Conservation (phyloP, 768 basidiomycete genomes). For the Suillus variegatus region DNA sequence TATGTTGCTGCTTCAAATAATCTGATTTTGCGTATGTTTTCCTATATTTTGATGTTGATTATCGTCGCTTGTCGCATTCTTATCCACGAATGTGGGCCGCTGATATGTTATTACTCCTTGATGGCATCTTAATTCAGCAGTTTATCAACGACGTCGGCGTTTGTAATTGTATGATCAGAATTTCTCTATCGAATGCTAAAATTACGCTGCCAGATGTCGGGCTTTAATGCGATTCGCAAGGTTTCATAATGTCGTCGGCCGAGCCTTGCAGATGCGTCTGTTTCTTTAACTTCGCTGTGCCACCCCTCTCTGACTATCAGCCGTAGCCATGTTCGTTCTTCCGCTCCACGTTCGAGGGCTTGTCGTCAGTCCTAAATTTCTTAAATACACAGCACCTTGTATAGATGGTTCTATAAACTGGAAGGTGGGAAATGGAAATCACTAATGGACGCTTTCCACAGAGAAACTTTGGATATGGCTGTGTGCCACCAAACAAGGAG, state of each 20-base stretch:
- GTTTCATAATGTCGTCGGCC: neutral
- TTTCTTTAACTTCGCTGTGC: neutral
- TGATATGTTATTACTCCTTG: neutral
- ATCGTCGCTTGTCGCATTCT: neutral
- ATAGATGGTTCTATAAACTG: neutral
- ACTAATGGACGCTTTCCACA: neutral
- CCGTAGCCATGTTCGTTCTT: neutral
- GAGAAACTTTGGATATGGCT: constrained; percentile 1
- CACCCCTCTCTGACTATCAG: neutral
- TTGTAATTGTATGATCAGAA: neutral
- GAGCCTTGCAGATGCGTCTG: neutral
- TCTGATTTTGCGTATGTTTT: neutral
- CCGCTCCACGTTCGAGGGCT: neutral
- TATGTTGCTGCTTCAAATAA: neutral
- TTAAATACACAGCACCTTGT: neutral
- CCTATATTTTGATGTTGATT: neutral
- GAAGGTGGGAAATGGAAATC: neutral
- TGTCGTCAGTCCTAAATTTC: neutral
- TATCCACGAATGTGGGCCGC: neutral
- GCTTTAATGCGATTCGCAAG: neutral
- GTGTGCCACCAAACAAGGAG: neutral
- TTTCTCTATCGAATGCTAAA: neutral
- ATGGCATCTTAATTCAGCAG: neutral
- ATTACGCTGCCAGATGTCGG: neutral
- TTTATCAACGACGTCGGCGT: neutral